A percentile compares a stretch with the other conserved stretches of the same genome.
These are phyloP conservation scores for Entophlyctis luteolus DNA, from an alignment of 192 early-diverging fungal species.

Conservation along the genomic window DNA sequence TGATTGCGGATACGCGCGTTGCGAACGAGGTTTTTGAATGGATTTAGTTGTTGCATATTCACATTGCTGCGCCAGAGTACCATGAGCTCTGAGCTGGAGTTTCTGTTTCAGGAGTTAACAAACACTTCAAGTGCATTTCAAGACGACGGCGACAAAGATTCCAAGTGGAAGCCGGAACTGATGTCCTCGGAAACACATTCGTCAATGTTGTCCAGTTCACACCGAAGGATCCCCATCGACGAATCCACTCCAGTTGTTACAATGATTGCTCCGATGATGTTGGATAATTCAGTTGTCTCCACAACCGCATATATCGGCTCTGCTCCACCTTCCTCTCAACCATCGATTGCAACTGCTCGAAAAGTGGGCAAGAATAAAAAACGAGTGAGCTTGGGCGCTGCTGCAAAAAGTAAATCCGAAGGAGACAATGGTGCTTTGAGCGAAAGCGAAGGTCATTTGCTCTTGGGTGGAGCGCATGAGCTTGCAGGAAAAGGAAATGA, in stretches of 20 bases:
- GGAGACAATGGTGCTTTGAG: not conserved
- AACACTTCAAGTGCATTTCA: not conserved
- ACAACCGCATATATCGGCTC: too few relatives aligned
- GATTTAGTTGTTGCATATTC: too few relatives aligned
- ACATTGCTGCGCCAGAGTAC: too few relatives aligned
- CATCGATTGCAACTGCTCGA: not conserved
- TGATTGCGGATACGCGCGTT: too few relatives aligned
- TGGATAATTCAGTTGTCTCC: not conserved
- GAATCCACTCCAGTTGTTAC: not conserved
- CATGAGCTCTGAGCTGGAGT: not conserved
- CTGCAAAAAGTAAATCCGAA: not conserved
- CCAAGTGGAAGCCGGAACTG: too few relatives aligned
- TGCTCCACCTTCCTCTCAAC: too few relatives aligned
- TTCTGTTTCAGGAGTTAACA: not conserved
- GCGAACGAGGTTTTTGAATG: too few relatives aligned
- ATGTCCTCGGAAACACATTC: too few relatives aligned
- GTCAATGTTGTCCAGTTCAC: too few relatives aligned
- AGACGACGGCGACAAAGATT: not conserved
- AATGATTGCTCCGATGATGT: slow-evolving; percentile 8
- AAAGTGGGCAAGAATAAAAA: slow-evolving; percentile 5
- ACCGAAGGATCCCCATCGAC: too few relatives aligned
- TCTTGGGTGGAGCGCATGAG: not conserved
- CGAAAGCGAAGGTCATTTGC: not conserved
- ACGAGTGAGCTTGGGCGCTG: not conserved
- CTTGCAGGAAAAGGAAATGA: not conserved